Base-by-base conservation (phyloP, 2,329 filamentous ascomycete genomes). In the Hypoxylon sp. region DNA sequence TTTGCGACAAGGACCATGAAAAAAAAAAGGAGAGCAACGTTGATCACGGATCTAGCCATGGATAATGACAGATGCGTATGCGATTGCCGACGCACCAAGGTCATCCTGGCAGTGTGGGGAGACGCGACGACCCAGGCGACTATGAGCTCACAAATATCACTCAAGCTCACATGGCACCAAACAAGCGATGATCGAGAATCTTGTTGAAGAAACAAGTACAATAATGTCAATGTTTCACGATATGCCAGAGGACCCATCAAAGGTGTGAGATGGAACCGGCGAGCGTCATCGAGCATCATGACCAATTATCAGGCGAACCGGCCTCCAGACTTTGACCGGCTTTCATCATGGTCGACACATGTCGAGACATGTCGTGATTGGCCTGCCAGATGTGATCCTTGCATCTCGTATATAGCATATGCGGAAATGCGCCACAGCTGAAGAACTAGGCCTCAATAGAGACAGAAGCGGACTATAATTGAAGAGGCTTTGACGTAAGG, bases 351-450 rank as follows among this genome's bases (percentile, higher is more conserved):
- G 73, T 66, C 71, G 70, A 62, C 62, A 71, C 59, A 66, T 67
- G 50, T 69, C 58, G 55, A 66, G 58, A 58, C 56, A 50, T 35
- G 51, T 50, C 59, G 50, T 79, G 76, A 81, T 80, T 80, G 79
- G 77, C 55, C 65, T 50, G 20, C 27, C 27, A 54, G 59, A 53
- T 50, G 59, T 35, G 55, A 76, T 74, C 73, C 73, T 69, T 74
- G 72, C 72, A 67, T 70, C 66, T 69, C 69, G 71, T 66, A 69
- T 72, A 76, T 70, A 74, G 64, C 60, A 74, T 72, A 74, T 70
- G 68, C 66, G 68, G 72, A 70, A 73, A 75, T 71, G 75, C 79
- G 79, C 80, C 79, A 80, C 79, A 78, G 80, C 79, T 81, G 79
- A 80, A 77, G 64, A 66, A 66, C 58, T 66, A 72, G 66, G 64